phyloP scores from a whole-genome alignment of 2,329 filamentous ascomycete species.

The Metarhizium album region DNA sequence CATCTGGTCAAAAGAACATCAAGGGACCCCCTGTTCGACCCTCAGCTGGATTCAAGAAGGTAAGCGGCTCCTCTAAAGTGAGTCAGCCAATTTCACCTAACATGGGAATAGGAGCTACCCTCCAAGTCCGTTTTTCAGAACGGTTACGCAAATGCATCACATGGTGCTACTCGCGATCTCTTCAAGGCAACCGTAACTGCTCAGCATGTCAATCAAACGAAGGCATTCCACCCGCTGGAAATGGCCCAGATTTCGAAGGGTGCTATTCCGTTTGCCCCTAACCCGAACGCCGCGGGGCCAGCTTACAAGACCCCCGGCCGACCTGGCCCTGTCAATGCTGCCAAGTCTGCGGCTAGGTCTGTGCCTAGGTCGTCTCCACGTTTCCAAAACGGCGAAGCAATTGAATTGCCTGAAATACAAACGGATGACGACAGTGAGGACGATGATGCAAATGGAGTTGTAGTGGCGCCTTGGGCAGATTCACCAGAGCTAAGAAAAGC shows the following conservation, averaged over 20 bases:
- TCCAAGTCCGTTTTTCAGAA: constrained; percentile 49
- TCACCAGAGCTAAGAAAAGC: constrained; percentile 70
- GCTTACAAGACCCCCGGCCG: constrained; percentile 63
- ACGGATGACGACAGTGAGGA: constrained; percentile 91
- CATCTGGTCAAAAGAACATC: constrained; percentile 46
- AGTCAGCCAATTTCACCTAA: neutral
- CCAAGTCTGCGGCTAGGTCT: constrained; percentile 51
- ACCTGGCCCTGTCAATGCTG: constrained; percentile 28
- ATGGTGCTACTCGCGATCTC: constrained; percentile 42
- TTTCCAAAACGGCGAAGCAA: constrained; percentile 80
- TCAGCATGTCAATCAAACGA: constrained; percentile 55
- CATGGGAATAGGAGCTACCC: constrained; percentile 41
- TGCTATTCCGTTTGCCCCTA: constrained; percentile 80
- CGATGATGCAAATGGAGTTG: constrained; percentile 40
- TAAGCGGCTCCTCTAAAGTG: constrained; percentile 20
- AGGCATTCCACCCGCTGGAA: constrained; percentile 60
- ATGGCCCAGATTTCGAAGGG: constrained; percentile 82
- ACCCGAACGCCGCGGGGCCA: constrained; percentile 41
- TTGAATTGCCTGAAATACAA: constrained; percentile 87
- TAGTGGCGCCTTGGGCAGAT: constrained; percentile 75
- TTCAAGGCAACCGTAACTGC: constrained; percentile 57
- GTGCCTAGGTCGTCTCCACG: constrained; percentile 62
- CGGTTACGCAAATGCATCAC: constrained; percentile 50
- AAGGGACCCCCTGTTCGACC: constrained; percentile 81
- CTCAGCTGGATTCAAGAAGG: constrained; percentile 60